Base-by-base conservation (phyloP, 805 yeast genomes). In the Metschnikowia peoriensis region DNA sequence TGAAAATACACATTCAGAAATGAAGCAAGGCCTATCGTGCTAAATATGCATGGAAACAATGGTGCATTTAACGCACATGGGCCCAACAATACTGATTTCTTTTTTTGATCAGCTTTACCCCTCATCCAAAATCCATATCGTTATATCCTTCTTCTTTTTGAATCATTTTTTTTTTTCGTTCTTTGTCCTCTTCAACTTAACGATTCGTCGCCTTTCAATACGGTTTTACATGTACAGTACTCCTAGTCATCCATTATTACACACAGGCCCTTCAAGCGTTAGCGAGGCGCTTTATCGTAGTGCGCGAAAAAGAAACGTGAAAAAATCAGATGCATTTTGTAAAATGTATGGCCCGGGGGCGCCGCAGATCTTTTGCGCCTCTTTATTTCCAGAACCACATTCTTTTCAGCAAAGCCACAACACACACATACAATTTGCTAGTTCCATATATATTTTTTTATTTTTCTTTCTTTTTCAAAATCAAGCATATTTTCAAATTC, bases 281-380 rank as follows among this genome's bases (percentile, higher is more conserved):
- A 22, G 22, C 22, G 22, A 22, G 22, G 22, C 14, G 48, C 35
- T 38, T 45, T 38, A 45, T 38, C 48, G 41, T 38, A 27, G 49
- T 32, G 49, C 39, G 49, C 46, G 44, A 46, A 46, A 46, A 46
- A 46, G 49, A 46, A 46, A 46, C 39, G 49, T 16, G 49, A 39
- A 46, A 46, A 46, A 46, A 46, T 28, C 37, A 22, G 47, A 42
- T 42, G 45, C 29, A 10, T 15, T 22, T 22, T 16, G 27, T 14
- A 47, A 28, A 15, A 47, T 17, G 28, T 32, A 12, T 32, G 35
- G 10, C 35, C 14, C 10, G 44, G 16, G 49, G 44, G 44, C 8
- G 41, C 9, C 47, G 47, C 47, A 44, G 47, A 44, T 44, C 41
- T 44, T 28, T 43, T n/a, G 27, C 22, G 28, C 42, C 17, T 37